Evolutionary conservation across 805 yeast species (phyloP).

Genomic region (Candida tammaniensis): DNA sequence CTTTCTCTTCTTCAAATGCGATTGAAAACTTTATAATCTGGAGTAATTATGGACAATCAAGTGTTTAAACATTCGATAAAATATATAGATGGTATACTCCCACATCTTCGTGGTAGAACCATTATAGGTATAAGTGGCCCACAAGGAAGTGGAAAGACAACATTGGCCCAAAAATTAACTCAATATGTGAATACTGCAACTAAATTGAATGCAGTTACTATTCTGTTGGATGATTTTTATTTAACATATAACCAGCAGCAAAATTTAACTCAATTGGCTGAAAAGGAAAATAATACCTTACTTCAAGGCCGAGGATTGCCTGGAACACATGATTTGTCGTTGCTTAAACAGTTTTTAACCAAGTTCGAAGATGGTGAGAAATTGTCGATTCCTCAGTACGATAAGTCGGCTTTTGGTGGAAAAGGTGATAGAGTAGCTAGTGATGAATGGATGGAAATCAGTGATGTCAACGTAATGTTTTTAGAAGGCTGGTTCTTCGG

Average conservation of each 20-base stretch:
- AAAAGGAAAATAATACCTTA: constrained; percentile 45
- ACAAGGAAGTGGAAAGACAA: constrained; percentile 79
- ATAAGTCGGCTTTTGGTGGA: constrained; percentile 69
- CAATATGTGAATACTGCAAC: constrained; percentile 20
- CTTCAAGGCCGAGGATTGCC: constrained; percentile 85
- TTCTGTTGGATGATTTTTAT: constrained; percentile 88
- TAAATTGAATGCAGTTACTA: constrained; percentile 17
- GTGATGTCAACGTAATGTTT: constrained; percentile 57
- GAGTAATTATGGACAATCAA: constrained; percentile 3
- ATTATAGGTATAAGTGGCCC: constrained; percentile 59
- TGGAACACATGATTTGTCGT: constrained; percentile 80
- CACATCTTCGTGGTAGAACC: not conserved
- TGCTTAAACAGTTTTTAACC: constrained; percentile 38
- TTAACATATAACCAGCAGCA: constrained; percentile 62
- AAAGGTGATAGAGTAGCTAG: constrained; percentile 67
- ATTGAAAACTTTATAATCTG: too few relatives aligned
- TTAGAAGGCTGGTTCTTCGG: constrained; percentile 97
- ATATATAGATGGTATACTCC: constrained; percentile 1
- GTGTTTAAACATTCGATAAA: not conserved
- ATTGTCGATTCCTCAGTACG: constrained; percentile 61
- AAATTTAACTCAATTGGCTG: constrained; percentile 32
- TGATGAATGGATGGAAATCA: constrained; percentile 34
- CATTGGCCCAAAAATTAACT: constrained; percentile 43
- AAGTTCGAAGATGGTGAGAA: constrained; percentile 22
- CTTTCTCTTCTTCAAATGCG: not conserved